phyloP scores from a whole-genome alignment of 768 basidiomycete genomes.

The Tricholoma bakamatsutake region DNA sequence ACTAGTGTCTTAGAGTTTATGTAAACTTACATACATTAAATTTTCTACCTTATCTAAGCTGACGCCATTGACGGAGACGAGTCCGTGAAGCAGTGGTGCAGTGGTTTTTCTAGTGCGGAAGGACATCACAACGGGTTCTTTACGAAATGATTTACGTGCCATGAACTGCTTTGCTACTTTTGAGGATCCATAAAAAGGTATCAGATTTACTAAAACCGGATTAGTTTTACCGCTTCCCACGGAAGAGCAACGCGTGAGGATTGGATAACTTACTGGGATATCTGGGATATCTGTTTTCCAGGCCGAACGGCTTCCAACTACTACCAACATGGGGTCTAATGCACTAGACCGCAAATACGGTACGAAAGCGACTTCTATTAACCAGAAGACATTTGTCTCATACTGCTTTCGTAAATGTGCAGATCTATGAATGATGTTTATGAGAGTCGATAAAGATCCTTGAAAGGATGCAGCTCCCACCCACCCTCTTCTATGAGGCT shows the following conservation, averaged over 20 bases:
- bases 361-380: conserved; percentile 43
- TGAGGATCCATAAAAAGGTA: no score
- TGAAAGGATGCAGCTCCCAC: conserved; percentile 27
- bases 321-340: conserved; percentile 37
- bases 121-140: no score
- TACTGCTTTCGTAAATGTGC: conserved; percentile 35
- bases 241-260: neutral
- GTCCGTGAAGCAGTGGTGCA: no score
- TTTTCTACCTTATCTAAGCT: no score
- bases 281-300: conserved; percentile 44
- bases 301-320: conserved; percentile 49
- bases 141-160: no score
- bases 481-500: conserved; percentile 53
- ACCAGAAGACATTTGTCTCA: conserved; percentile 45
- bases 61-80: no score
- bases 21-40: no score
- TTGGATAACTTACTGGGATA: neutral
- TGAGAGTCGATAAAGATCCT: neutral
- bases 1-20: no score
- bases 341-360: conserved; percentile 43
- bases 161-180: no score
- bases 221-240: conserved; percentile 35
- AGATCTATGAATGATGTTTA: conserved; percentile 14
- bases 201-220: no score
- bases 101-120: no score